phyloP scores from a whole-genome alignment of 2,329 filamentous ascomycete species.

The Venturia effusa region DNA sequence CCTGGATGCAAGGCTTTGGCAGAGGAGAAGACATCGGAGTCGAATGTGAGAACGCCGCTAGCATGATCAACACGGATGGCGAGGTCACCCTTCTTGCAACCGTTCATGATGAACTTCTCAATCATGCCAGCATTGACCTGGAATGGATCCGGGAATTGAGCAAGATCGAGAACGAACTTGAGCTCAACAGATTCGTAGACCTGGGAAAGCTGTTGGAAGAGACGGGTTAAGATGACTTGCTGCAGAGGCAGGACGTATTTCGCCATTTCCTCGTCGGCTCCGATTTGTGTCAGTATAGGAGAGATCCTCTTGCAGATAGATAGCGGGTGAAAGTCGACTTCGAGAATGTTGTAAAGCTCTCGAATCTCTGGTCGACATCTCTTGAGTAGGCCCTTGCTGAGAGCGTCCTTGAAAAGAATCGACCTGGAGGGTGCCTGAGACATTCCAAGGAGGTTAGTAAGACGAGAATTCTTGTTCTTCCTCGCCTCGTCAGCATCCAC shows the following conservation, averaged over 20 bases:
- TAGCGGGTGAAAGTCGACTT: slow-evolving; percentile 97
- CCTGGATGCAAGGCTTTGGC: slow-evolving; percentile 84
- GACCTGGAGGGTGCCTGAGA: slow-evolving; percentile 75
- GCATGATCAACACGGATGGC: slow-evolving; percentile 94
- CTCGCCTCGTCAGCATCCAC: slow-evolving; percentile 93
- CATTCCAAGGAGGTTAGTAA: slow-evolving; percentile 95
- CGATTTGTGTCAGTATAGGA: slow-evolving; percentile 87
- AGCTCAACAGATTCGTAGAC: slow-evolving; percentile 98
- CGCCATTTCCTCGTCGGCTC: slow-evolving; percentile 88
- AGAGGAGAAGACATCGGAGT: slow-evolving; percentile 96
- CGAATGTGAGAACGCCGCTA: slow-evolving; percentile 89
- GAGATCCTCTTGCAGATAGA: slow-evolving; percentile 99
- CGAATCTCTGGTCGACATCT: slow-evolving; percentile 89
- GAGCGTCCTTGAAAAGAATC: slow-evolving; percentile 87
- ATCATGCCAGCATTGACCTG: slow-evolving; percentile 83
- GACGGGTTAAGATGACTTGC: slow-evolving; percentile 93
- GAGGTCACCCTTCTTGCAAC: slow-evolving; percentile 98
- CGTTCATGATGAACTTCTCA: slow-evolving; percentile 99
- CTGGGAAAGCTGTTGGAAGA: slow-evolving; percentile 98
- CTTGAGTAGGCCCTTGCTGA: slow-evolving; percentile 89
- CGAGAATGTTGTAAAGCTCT: slow-evolving; percentile 95
- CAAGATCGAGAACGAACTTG: slow-evolving; percentile 83
- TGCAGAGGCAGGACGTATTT: slow-evolving; percentile 93
- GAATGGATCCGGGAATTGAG: slow-evolving; percentile 93
- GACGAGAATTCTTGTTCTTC: slow-evolving; percentile 97